Percentiles rank a stretch among this genome's conserved stretches.
Conservation (phyloP, 768 basidiomycete species). For the Piloderma croceum region DNA sequence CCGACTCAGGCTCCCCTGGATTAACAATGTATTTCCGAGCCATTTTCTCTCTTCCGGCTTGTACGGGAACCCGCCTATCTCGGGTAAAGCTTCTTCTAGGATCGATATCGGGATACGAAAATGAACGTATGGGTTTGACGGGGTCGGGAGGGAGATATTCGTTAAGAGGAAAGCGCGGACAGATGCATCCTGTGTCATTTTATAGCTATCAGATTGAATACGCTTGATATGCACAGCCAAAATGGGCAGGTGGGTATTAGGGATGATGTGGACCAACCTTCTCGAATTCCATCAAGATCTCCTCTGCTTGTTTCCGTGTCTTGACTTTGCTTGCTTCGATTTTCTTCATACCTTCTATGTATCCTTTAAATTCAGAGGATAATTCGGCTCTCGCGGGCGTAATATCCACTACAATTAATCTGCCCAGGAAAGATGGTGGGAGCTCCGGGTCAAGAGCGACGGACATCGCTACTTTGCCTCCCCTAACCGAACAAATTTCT, state of each 20-base stretch:
- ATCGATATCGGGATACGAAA: conserved; percentile 75
- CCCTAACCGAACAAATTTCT: conserved; percentile 42
- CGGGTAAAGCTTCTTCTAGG: conserved; percentile 51
- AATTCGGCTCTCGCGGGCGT: conserved; percentile 56
- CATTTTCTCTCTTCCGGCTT: conserved; percentile 46
- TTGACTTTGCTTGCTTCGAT: conserved; percentile 56
- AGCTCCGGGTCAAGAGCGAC: conserved; percentile 49
- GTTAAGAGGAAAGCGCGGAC: conserved; percentile 84
- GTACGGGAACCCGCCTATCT: conserved; percentile 80
- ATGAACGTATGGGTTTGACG: conserved; percentile 33
- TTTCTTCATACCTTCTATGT: conserved; percentile 68
- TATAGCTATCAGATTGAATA: neutral
- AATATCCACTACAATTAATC: conserved; percentile 78
- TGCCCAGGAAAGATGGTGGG: conserved; percentile 37
- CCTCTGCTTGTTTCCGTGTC: conserved; percentile 65
- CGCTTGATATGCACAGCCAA: too few relatives aligned
- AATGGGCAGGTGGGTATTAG: neutral
- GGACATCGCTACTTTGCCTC: conserved; percentile 79
- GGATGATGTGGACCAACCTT: conserved; percentile 36
- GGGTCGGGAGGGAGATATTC: conserved; percentile 50
- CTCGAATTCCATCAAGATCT: conserved; percentile 57
- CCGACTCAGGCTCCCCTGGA: conserved; percentile 78
- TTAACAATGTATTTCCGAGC: conserved; percentile 59
- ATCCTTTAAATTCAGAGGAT: conserved; percentile 60
- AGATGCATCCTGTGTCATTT: conserved; percentile 51